These are phyloP conservation scores for Sugiyamaella paludigena DNA, from an alignment of 1,139 yeast species.

Conservation along the genomic window DNA sequence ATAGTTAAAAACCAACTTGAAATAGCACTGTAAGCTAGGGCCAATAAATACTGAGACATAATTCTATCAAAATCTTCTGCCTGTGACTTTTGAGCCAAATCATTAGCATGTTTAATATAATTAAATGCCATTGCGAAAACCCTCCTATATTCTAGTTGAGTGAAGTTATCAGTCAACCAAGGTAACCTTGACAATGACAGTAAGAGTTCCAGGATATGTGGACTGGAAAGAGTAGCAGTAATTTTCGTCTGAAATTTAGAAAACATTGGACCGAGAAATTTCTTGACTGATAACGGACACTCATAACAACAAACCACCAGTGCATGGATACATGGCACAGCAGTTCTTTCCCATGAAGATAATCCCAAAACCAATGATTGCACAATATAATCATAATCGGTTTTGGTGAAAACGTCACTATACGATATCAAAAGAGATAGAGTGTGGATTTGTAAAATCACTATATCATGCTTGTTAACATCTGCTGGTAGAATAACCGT, in stretches of 20 bases:
- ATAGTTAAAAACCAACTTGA: slow-evolving; percentile 73
- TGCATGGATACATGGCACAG: slow-evolving; percentile 74
- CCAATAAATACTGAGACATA: slow-evolving; percentile 58
- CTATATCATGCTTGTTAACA: slow-evolving; percentile 58
- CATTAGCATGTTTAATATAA: slow-evolving; percentile 69
- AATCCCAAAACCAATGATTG: slow-evolving; percentile 62
- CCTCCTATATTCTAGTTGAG: slow-evolving; percentile 71
- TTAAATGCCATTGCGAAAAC: slow-evolving; percentile 83
- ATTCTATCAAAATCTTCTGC: slow-evolving; percentile 24
- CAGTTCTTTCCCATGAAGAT: slow-evolving; percentile 74
- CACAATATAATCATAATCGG: slow-evolving; percentile 69
- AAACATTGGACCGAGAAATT: slow-evolving; percentile 61
- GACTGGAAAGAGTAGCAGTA: slow-evolving; percentile 64
- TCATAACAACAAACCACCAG: slow-evolving; percentile 79
- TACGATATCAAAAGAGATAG: slow-evolving; percentile 69
- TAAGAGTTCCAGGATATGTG: slow-evolving; percentile 75
- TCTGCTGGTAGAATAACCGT: slow-evolving; percentile 45
- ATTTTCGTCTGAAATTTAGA: slow-evolving; percentile 71
- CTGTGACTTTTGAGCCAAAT: slow-evolving; percentile 40
- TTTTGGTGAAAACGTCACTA: slow-evolving; percentile 54
- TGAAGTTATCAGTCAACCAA: slow-evolving; percentile 64
- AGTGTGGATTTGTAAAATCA: slow-evolving; percentile 63
- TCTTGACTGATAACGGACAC: slow-evolving; percentile 69
- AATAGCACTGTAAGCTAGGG: slow-evolving; percentile 67
- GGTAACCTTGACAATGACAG: slow-evolving; percentile 66